Evolutionary conservation across 805 yeast genomes (phyloP).

Genomic region (baker's yeast (Saccharomyces cerevisiae)): DNA sequence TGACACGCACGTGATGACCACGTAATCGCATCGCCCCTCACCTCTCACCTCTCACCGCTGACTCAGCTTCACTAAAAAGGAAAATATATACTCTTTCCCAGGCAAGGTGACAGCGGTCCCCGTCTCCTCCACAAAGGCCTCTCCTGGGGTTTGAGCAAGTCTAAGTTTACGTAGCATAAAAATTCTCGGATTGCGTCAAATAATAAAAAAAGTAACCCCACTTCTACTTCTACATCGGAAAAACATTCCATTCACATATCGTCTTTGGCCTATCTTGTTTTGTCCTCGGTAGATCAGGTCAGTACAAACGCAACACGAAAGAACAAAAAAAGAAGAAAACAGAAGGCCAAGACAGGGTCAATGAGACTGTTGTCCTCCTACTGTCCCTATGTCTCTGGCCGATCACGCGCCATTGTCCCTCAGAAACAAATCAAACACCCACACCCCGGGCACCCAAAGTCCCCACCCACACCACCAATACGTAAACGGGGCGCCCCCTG

Average conservation of each 20-base stretch:
- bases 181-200: neutral
- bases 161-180: neutral
- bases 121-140: neutral
- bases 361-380: neutral
- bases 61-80: neutral
- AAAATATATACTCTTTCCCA: neutral
- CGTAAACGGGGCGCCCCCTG: neutral
- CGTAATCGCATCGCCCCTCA: neutral
- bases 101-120: neutral
- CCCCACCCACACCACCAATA: neutral
- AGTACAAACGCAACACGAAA: neutral
- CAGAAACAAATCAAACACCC: neutral
- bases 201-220: neutral
- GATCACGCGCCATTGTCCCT: neutral
- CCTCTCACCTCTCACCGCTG: neutral
- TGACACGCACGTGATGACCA: neutral
- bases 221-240: neutral
- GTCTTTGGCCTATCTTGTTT: neutral
- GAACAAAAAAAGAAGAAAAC: neutral
- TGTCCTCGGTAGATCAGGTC: neutral
- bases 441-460: neutral
- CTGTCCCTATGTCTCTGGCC: neutral
- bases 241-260: neutral
- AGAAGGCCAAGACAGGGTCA: neutral
- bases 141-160: neutral